These are phyloP conservation scores for Cyclospora cayetanensis DNA, from an alignment of 169 alveolate species.

Conservation along the genomic window DNA sequence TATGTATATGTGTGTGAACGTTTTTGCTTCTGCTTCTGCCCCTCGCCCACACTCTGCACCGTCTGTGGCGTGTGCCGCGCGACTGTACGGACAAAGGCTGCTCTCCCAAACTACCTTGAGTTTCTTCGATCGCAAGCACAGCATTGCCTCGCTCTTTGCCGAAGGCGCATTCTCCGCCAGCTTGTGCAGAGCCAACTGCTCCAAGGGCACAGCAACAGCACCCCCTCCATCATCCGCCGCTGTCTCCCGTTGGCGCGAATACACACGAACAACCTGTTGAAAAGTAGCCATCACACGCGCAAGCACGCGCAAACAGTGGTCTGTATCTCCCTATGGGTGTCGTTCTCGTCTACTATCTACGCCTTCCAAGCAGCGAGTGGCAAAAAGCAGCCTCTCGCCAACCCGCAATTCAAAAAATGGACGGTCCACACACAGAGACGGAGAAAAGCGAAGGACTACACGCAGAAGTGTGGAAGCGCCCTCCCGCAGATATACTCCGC, in stretches of 20 bases:
- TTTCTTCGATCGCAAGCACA: neutral
- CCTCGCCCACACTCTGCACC: too few species aligned
- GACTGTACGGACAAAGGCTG: too few species aligned
- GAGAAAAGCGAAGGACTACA: neutral
- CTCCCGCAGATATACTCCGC: neutral
- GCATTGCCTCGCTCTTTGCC: conserved; percentile 48
- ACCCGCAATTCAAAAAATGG: too few species aligned
- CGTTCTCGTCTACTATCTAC: too few species aligned
- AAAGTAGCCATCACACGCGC: too few species aligned
- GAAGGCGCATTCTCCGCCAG: conserved; percentile 79
- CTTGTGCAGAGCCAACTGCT: conserved; percentile 90
- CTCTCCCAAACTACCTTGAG: neutral
- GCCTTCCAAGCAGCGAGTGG: too few species aligned
- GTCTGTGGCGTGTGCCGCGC: too few species aligned
- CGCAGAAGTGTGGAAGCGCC: too few species aligned
- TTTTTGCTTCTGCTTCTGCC: too few species aligned
- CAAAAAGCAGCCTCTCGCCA: conserved; percentile 28
- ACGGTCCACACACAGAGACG: neutral
- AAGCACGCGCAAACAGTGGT: too few species aligned
- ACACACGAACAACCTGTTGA: conserved; percentile 32
- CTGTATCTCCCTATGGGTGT: too few species aligned
- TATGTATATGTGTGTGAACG: neutral
- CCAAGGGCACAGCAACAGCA: conserved; percentile 86
- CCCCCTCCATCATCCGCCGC: conserved; percentile 85
- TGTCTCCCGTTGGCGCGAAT: neutral